A percentile compares a stretch with the other conserved stretches of the same genome.
Evolutionary conservation across 73 alveolate genomes (phyloP).

Genomic region (Paramecium biaurelia): DNA sequence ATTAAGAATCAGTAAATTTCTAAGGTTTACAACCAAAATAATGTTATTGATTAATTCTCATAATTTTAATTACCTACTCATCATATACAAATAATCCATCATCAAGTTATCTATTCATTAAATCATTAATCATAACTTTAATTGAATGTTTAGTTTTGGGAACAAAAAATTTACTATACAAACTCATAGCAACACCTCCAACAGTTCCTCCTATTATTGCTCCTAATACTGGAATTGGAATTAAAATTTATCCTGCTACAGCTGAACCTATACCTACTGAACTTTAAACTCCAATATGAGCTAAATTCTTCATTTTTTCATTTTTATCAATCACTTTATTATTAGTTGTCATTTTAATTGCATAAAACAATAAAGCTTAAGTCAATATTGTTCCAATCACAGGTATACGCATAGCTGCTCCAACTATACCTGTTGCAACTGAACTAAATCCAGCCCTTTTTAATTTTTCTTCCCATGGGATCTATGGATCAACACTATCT

Average conservation of each 20-base stretch:
- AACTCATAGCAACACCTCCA: slow-evolving; percentile 49
- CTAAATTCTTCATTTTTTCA: slow-evolving; percentile 7
- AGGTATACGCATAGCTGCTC: slow-evolving; percentile 50
- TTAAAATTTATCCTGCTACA: slow-evolving; percentile 25
- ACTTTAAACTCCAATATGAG: slow-evolving; percentile 29
- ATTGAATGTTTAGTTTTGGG: slow-evolving; percentile 20
- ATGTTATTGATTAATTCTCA: slow-evolving; percentile 27
- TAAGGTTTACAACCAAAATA: slow-evolving; percentile 6
- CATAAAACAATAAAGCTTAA: slow-evolving; percentile 21
- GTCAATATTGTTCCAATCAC: slow-evolving; percentile 10
- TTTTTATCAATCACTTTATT: slow-evolving; percentile 8
- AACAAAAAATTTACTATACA: neutral
- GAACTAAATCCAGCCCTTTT: slow-evolving; percentile 41
- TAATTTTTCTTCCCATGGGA: slow-evolving; percentile 47
- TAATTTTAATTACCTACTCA: neutral
- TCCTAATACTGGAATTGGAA: slow-evolving; percentile 41
- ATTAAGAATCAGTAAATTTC: neutral
- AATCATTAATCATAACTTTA: neutral
- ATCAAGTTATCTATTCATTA: neutral
- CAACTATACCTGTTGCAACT: slow-evolving; percentile 21
- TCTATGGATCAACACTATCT: slow-evolving; percentile 24
- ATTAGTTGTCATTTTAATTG: neutral
- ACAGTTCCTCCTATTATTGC: slow-evolving; percentile 40
- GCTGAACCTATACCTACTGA: slow-evolving; percentile 46
- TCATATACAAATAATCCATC: slow-evolving; percentile 41